These are phyloP conservation scores for Elongisporangium undulatum DNA, from an alignment of 352 stramenopile species.

Conservation along the genomic window DNA sequence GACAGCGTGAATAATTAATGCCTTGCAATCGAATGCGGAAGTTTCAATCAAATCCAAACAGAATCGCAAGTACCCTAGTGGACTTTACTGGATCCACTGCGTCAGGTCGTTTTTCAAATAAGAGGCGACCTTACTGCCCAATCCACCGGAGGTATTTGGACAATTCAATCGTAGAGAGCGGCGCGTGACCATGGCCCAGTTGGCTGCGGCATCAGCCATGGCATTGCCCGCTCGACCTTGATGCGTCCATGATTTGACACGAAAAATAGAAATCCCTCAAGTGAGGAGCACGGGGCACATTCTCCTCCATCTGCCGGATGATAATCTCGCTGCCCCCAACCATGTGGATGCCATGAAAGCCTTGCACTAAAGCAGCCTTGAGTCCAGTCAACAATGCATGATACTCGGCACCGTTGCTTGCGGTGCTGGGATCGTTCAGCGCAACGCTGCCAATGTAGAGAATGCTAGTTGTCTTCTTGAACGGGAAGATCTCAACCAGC, in stretches of 20 bases:
- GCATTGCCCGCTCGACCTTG: background rate
- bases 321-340: background rate
- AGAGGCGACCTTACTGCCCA: background rate
- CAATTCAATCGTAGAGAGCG: background rate
- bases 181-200: background rate
- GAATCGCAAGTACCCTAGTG: no score
- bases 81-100: no score
- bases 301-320: background rate
- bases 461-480: background rate
- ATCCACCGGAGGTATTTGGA: background rate
- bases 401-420: background rate
- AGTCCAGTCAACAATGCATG: background rate
- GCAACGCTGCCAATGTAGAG: background rate
- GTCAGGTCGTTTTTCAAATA: no score
- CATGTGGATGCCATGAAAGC: background rate
- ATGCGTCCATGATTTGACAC: background rate
- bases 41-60: no score
- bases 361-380: background rate
- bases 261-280: background rate
- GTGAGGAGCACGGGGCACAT: background rate
- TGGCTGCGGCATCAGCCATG: background rate
- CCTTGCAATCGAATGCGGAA: no score
- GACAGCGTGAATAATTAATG: no score
- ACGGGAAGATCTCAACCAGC: background rate
- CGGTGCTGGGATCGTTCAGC: background rate